Evolutionary conservation across 2,329 filamentous ascomycete species (phyloP), one percentile per base, ranked within the genome.

Genomic region (Rutstroemia sydowiana): DNA sequence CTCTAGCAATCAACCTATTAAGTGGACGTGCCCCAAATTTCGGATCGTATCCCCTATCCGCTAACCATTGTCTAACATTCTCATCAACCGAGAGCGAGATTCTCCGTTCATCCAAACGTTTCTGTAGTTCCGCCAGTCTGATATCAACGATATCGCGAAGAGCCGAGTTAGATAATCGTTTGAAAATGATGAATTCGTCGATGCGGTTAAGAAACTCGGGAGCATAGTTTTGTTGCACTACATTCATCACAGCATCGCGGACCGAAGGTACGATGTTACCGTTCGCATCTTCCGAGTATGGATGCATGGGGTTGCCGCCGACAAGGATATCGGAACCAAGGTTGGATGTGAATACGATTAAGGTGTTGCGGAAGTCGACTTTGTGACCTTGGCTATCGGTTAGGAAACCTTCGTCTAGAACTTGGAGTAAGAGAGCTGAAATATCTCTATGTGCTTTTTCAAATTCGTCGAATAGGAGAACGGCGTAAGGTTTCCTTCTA

Each of bases 391-490:
- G 92, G 0, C 89, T 84, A 66, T 97, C 93, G 0, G 92, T 97
- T 45, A 98, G 78, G 73, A 93, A 96, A 2, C 93, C 93, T 68
- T 97, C 93, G 65, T 97, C 93, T 0, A 98, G 80, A 0, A 97
- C 92, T 69, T 97, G 93, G 3, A 98, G 79, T 3, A 98, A 78
- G 3, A 98, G 75, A 0, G 91, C 86, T 0, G 89, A 95, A 59
- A 97, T 96, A 62, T 98, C 93, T 49, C 88, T 85, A 66, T 97
- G 93, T 0, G 92, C 93, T 68, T 98, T 97, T 66, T 98, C 93
- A 61, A 96, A 97, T 67, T 97, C 93, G 67, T 98, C 93, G 61
- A 98, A 95, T 1, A 98, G 77, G 0, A 98, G 76, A 0, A 98
- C 89, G 0, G 92, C 91, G 61, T 97, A 97, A 0, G 93, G 93